phyloP scores from a whole-genome alignment of 2,329 filamentous ascomycete genomes.

The Hypoxylon sp. region DNA sequence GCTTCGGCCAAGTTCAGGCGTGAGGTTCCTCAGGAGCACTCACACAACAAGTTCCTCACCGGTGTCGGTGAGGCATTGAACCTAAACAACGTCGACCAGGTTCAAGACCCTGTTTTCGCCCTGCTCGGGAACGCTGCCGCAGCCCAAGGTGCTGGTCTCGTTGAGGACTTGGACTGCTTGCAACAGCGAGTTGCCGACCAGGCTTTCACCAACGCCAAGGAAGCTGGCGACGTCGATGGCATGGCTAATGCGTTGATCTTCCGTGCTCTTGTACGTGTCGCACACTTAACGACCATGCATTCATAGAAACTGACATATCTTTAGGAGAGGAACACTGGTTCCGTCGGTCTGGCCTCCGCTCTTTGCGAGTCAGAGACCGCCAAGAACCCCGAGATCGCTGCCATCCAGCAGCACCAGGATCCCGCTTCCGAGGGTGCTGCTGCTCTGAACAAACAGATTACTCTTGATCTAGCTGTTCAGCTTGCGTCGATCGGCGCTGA shows the following conservation, averaged over 20 bases:
- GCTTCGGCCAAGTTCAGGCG: constrained; percentile 49
- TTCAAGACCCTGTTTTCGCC: constrained; percentile 53
- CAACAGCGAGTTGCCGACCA: constrained; percentile 68
- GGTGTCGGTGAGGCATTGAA: constrained; percentile 51
- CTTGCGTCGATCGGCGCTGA: constrained; percentile 74
- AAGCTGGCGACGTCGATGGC: constrained; percentile 64
- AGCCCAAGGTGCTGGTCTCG: constrained; percentile 58
- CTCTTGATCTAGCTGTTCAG: constrained; percentile 71
- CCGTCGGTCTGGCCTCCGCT: constrained; percentile 70
- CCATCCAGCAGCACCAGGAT: constrained; percentile 76
- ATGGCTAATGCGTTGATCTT: constrained; percentile 69
- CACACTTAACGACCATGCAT: constrained; percentile 55
- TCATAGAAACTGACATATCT: constrained; percentile 14
- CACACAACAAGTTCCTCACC: constrained; percentile 53
- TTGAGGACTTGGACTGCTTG: constrained; percentile 61
- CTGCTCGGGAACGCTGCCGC: constrained; percentile 64
- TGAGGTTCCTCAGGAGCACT: constrained; percentile 56
- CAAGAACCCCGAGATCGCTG: constrained; percentile 75
- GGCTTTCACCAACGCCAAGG: constrained; percentile 73
- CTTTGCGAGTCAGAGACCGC: constrained; percentile 69
- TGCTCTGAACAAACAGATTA: constrained; percentile 72
- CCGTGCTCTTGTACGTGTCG: constrained; percentile 70
- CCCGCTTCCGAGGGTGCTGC: constrained; percentile 71
- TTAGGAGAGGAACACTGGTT: constrained; percentile 71
- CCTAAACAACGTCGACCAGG: constrained; percentile 54